Conservation (phyloP, 805 yeast species). For the Geotrichum ghanense region DNA sequence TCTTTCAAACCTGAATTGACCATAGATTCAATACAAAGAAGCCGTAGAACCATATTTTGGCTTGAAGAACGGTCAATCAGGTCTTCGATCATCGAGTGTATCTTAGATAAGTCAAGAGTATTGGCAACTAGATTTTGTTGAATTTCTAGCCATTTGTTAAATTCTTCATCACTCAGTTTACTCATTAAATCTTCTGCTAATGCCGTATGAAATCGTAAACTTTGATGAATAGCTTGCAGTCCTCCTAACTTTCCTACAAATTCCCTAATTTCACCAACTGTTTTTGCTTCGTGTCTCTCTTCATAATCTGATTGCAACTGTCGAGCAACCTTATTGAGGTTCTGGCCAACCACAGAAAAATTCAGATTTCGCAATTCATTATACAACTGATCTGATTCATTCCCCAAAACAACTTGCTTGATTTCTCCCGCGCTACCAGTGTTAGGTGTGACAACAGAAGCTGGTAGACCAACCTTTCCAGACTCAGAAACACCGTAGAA, state of each 20-base stretch:
- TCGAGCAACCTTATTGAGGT: slow-evolving; percentile 60
- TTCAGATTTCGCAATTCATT: slow-evolving; percentile 49
- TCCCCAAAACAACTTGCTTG: slow-evolving; percentile 17
- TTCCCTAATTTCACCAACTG: slow-evolving; percentile 52
- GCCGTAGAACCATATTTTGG: slow-evolving; percentile 35
- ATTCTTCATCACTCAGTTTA: slow-evolving; percentile 29
- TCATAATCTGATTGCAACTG: slow-evolving; percentile 60
- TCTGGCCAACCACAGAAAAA: slow-evolving; percentile 69
- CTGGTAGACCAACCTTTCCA: slow-evolving; percentile 25
- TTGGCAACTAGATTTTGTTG: slow-evolving; percentile 56
- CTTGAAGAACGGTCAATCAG: slow-evolving; percentile 38
- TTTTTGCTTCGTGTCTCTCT: slow-evolving; percentile 41
- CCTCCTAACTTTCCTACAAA: slow-evolving; percentile 62
- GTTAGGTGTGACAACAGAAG: slow-evolving; percentile 13
- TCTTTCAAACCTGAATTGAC: slow-evolving; percentile 59
- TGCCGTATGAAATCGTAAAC: slow-evolving; percentile 59
- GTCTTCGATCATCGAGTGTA: slow-evolving; percentile 32
- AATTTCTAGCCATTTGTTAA: slow-evolving; percentile 20
- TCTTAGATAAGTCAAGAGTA: slow-evolving; percentile 31
- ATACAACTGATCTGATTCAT: slow-evolving; percentile 36
- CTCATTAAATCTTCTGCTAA: slow-evolving; percentile 57
- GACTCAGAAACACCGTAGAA: slow-evolving; percentile 35
- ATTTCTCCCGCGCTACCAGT: slow-evolving; percentile 3
- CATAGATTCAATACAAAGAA: slow-evolving; percentile 47
- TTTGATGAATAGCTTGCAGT: slow-evolving; percentile 55